phyloP scores from a whole-genome alignment of 345 rosid genomes.

The Streptanthus diversifolius region DNA sequence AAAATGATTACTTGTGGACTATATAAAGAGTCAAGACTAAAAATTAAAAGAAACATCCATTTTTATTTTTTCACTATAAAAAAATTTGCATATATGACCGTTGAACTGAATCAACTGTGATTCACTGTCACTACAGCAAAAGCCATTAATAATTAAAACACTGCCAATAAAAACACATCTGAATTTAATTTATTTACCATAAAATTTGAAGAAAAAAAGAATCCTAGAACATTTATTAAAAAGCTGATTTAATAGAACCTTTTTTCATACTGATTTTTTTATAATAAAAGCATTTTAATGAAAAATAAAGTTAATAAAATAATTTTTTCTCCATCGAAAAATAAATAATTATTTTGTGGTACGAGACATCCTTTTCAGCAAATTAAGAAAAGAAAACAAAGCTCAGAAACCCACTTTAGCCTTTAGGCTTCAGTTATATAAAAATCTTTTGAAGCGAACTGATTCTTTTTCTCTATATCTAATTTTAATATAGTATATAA shows the following conservation, averaged over 20 bases:
- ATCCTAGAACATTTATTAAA: slow-evolving; percentile 11
- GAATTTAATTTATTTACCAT: not conserved
- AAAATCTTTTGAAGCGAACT: slow-evolving; percentile 24
- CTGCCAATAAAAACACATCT: not conserved
- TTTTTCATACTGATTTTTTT: too few relatives aligned
- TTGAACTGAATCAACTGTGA: slow-evolving; percentile 27
- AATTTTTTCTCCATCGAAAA: slow-evolving; percentile 18
- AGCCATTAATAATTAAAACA: not conserved
- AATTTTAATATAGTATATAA: not conserved
- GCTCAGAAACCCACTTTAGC: slow-evolving; percentile 5
- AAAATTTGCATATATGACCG: slow-evolving; percentile 28
- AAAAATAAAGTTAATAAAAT: not conserved
- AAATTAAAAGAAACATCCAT: not conserved
- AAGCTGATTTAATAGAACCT: too few relatives aligned
- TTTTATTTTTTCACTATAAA: too few relatives aligned
- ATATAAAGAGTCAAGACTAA: not conserved
- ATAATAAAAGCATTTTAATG: not conserved
- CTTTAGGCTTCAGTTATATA: slow-evolving; percentile 24
- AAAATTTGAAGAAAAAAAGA: not conserved
- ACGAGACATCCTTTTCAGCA: slow-evolving; percentile 35
- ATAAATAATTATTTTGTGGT: slow-evolving; percentile 3
- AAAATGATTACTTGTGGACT: slow-evolving; percentile 18
- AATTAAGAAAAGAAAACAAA: not conserved
- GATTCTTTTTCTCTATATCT: slow-evolving; percentile 1
- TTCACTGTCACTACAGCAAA: slow-evolving; percentile 17